phyloP scores from a whole-genome alignment of 441 rosid species.

The Isatis lusitanica region DNA sequence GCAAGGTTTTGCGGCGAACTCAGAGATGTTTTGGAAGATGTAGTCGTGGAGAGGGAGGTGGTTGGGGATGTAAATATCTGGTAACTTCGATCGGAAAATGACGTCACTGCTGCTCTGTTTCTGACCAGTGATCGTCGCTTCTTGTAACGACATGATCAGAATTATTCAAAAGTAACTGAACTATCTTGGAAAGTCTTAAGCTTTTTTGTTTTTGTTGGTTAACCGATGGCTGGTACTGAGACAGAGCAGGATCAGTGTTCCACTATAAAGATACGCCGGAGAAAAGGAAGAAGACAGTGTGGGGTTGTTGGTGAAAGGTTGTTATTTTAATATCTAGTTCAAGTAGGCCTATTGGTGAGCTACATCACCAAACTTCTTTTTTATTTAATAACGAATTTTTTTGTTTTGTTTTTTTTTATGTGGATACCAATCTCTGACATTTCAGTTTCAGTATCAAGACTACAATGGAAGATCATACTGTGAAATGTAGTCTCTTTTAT shows the following conservation, averaged over 20 bases:
- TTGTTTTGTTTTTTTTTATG: no score
- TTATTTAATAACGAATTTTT: no score
- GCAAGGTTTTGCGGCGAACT: slow-evolving; percentile 29
- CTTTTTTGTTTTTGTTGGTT: not conserved
- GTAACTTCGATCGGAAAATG: slow-evolving; percentile 45
- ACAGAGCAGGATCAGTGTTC: not conserved
- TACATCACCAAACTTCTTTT: no score
- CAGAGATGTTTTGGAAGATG: slow-evolving; percentile 37
- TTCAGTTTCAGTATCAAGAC: no score
- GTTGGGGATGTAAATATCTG: slow-evolving; percentile 44
- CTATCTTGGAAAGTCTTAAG: not conserved
- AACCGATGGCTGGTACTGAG: not conserved
- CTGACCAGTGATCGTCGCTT: not conserved
- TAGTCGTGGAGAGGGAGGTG: slow-evolving; percentile 47
- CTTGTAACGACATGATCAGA: slow-evolving; percentile 34
- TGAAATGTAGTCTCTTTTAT: no score
- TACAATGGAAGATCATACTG: no score
- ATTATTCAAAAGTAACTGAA: not conserved
- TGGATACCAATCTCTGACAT: not conserved
- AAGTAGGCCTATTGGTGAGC: not conserved
- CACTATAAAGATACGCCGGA: not conserved
- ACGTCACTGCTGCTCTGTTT: slow-evolving; percentile 22
- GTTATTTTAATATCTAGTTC: not conserved
- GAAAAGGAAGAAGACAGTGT: not conserved
- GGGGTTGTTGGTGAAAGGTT: slow-evolving; percentile 16